A percentile compares a stretch with the other conserved stretches of the same genome.
phyloP scores from a whole-genome alignment of 2,329 filamentous ascomycete genomes.

The Trichocomaceae sp. region DNA sequence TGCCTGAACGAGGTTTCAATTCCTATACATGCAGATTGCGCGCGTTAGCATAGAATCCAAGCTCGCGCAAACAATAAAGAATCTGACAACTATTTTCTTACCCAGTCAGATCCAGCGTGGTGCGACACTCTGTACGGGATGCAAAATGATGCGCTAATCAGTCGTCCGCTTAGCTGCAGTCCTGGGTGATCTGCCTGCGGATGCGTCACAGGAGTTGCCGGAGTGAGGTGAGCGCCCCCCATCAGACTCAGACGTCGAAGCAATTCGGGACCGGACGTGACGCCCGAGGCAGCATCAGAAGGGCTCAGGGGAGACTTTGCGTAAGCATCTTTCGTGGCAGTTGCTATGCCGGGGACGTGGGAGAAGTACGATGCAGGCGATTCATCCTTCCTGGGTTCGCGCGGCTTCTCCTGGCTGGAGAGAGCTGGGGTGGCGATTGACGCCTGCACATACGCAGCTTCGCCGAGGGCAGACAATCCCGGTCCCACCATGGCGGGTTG shows the following conservation, averaged over 20 bases:
- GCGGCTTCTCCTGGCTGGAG: conserved; percentile 17
- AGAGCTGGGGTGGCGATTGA: conserved; percentile 25
- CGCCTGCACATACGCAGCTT: conserved; percentile 24
- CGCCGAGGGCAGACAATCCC: conserved; percentile 13
- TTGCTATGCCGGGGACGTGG: conserved; percentile 19
- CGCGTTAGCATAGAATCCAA: background rate
- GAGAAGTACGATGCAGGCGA: conserved; percentile 27
- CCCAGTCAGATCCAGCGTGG: conserved; percentile 50
- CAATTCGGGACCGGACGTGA: conserved; percentile 44
- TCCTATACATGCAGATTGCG: conserved; percentile 45
- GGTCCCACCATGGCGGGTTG: conserved; percentile 14
- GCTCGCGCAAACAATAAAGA: background rate
- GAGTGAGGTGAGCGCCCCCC: conserved; percentile 25
- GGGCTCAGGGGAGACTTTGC: conserved; percentile 28
- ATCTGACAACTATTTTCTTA: conserved; percentile 24
- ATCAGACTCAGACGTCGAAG: conserved; percentile 48
- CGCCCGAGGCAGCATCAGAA: conserved; percentile 39
- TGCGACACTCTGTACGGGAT: conserved; percentile 56
- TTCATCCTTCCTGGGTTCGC: conserved; percentile 12
- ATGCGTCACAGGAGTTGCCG: conserved; percentile 44
- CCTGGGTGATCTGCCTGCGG: conserved; percentile 51
- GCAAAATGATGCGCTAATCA: conserved; percentile 59
- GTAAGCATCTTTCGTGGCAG: conserved; percentile 14
- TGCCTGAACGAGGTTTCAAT: conserved; percentile 70
- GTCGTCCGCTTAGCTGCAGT: conserved; percentile 53